These are phyloP conservation scores for Vicia faba DNA, from an alignment of 306 rosid species.

Conservation along the genomic window DNA sequence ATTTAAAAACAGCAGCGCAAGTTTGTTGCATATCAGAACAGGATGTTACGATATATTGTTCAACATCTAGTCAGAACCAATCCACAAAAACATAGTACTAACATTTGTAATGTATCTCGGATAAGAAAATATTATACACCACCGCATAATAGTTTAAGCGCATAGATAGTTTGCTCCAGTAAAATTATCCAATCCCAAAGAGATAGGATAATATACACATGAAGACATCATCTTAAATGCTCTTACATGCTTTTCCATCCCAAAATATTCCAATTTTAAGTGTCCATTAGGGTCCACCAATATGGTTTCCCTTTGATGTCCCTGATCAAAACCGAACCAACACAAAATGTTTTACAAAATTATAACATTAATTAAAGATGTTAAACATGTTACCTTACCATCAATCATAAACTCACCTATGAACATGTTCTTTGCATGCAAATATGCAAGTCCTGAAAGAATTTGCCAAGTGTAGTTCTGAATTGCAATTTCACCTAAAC, in stretches of 20 bases:
- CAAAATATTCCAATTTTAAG: conserved; percentile 92
- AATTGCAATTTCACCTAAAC: conserved; percentile 78
- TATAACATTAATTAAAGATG: conserved; percentile 35
- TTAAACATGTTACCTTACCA: neutral
- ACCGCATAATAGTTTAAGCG: conserved; percentile 35
- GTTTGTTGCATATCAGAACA: too few species aligned
- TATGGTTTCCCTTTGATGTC: conserved; percentile 92
- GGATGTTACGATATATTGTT: too few species aligned
- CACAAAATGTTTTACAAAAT: conserved; percentile 52
- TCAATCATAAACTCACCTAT: conserved; percentile 58
- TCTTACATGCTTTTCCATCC: too few species aligned
- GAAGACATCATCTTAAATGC: too few species aligned
- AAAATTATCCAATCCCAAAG: conserved; percentile 47
- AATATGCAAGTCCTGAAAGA: conserved; percentile 85
- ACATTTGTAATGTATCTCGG: conserved; percentile 57
- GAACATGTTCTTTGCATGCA: conserved; percentile 86
- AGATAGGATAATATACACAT: too few species aligned
- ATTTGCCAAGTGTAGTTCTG: conserved; percentile 90
- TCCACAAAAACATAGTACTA: too few species aligned
- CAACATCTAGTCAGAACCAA: too few species aligned
- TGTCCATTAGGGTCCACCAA: too few species aligned
- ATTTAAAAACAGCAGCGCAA: too few species aligned
- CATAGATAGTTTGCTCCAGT: conserved; percentile 51
- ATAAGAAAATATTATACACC: conserved; percentile 39
- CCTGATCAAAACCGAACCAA: conserved; percentile 59